Evolutionary conservation across 176 grass and related monocot genomes (phyloP).

Genomic region (Oryza officinalis): DNA sequence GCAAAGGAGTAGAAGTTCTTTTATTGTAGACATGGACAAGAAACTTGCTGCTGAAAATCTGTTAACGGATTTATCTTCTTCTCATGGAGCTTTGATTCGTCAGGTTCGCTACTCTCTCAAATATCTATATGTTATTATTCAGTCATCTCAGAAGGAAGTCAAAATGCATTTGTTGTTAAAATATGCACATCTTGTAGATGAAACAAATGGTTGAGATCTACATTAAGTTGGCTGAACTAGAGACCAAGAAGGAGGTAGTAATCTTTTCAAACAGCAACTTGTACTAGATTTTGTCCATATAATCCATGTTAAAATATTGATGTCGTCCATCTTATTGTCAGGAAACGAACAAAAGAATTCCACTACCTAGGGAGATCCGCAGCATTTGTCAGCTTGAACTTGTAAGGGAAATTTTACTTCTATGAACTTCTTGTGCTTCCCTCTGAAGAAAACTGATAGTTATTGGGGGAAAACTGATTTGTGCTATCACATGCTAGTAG

Average conservation of each 20-base stretch:
- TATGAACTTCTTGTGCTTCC: constrained; percentile 12
- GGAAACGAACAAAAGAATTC: constrained; percentile 88
- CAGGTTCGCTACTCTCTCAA: constrained; percentile 58
- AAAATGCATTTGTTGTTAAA: constrained; percentile 21
- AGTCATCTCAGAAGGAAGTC: neutral
- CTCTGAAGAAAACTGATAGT: neutral
- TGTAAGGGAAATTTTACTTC: constrained; percentile 46
- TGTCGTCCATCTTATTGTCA: constrained; percentile 48
- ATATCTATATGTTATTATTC: constrained; percentile 21
- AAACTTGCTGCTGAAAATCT: constrained; percentile 95
- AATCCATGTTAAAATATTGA: constrained; percentile 37
- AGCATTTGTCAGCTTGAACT: constrained; percentile 84
- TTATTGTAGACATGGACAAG: constrained; percentile 96
- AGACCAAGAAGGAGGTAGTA: constrained; percentile 92
- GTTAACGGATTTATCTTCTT: constrained; percentile 74
- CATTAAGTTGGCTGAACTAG: constrained; percentile 94
- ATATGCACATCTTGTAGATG: constrained; percentile 63
- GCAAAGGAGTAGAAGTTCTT: constrained; percentile 88
- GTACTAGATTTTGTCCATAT: constrained; percentile 14
- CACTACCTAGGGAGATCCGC: constrained; percentile 80
- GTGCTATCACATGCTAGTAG: neutral
- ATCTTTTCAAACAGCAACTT: constrained; percentile 13
- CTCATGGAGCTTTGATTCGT: constrained; percentile 83
- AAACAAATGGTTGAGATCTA: constrained; percentile 99
- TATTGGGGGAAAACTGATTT: neutral